Percentiles rank a stretch among this genome's conserved stretches.
Conservation (phyloP, 305 asterid genomes). For the Fraxinus greggii region DNA sequence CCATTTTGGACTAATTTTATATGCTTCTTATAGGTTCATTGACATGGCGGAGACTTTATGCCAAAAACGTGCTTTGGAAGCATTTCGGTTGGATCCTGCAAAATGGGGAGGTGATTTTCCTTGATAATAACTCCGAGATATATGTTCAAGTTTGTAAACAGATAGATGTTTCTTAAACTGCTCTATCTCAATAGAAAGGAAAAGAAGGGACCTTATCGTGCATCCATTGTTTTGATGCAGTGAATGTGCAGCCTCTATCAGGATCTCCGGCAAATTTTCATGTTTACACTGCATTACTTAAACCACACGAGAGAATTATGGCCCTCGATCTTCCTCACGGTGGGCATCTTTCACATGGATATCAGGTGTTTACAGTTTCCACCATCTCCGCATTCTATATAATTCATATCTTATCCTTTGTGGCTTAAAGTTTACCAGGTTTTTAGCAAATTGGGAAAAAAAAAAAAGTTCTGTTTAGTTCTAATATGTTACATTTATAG, state of each 20-base stretch:
- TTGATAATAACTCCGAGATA: background rate
- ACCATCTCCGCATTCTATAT: background rate
- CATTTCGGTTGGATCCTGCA: slow-evolving; percentile 80
- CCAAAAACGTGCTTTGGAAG: slow-evolving; percentile 87
- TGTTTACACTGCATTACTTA: slow-evolving; percentile 77
- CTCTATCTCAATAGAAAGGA: background rate
- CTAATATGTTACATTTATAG: background rate
- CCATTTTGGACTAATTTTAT: background rate
- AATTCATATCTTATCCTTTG: background rate
- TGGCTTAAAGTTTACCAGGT: background rate
- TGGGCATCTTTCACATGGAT: slow-evolving; percentile 88
- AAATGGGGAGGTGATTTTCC: slow-evolving; percentile 73
- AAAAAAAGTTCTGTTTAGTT: background rate
- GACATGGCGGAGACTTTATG: slow-evolving; percentile 93
- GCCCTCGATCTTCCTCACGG: slow-evolving; percentile 96
- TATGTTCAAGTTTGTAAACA: background rate
- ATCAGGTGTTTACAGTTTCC: slow-evolving; percentile 40
- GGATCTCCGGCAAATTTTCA: slow-evolving; percentile 85
- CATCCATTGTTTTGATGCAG: slow-evolving; percentile 38
- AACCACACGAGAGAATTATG: slow-evolving; percentile 85
- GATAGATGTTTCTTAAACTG: background rate
- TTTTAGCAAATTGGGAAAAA: background rate
- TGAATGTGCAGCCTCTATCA: slow-evolving; percentile 82
- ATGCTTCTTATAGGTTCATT: slow-evolving; percentile 51
- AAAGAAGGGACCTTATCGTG: background rate